Conservation (phyloP, 2,329 filamentous ascomycete species). For the Colletotrichum lentis region DNA sequence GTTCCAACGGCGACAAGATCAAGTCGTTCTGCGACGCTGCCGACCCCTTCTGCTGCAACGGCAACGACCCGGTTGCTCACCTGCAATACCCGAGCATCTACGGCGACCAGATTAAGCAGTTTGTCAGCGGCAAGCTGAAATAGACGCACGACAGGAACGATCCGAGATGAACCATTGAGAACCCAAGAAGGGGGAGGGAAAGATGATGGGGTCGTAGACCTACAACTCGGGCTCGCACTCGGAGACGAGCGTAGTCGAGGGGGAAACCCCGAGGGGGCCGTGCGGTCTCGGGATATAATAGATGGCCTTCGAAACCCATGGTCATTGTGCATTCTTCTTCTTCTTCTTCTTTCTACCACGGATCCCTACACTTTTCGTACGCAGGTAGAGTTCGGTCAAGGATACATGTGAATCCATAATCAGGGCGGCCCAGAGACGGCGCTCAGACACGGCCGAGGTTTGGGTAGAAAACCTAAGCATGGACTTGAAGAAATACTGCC, state of each 20-base stretch:
- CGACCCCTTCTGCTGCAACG: constrained; percentile 70
- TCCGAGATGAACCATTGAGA: too few species aligned
- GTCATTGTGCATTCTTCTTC: not conserved
- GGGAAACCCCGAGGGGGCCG: not conserved
- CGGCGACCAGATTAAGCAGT: constrained; percentile 36
- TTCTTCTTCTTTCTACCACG: not conserved
- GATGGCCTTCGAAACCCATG: not conserved
- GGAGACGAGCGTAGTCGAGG: not conserved
- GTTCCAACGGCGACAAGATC: constrained; percentile 62
- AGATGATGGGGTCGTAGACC: not conserved
- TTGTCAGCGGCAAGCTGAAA: constrained; percentile 29
- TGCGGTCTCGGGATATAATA: not conserved
- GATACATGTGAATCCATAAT: not conserved
- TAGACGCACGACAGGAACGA: not conserved
- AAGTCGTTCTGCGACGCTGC: constrained; percentile 67
- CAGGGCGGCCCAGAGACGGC: not conserved
- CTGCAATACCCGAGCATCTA: constrained; percentile 41
- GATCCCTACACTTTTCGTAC: not conserved
- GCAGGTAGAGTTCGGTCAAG: not conserved
- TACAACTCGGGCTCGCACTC: not conserved
- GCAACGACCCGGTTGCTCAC: constrained; percentile 61
- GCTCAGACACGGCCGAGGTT: constrained; percentile 14
- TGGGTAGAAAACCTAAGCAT: constrained; percentile 18
- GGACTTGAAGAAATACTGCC: constrained; percentile 9
- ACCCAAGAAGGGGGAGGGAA: not conserved